Percentiles rank a stretch among this genome's conserved stretches.
These are phyloP conservation scores for Aspergillus nidulans DNA, from an alignment of 495 filamentous ascomycete genomes.

Conservation along the genomic window DNA sequence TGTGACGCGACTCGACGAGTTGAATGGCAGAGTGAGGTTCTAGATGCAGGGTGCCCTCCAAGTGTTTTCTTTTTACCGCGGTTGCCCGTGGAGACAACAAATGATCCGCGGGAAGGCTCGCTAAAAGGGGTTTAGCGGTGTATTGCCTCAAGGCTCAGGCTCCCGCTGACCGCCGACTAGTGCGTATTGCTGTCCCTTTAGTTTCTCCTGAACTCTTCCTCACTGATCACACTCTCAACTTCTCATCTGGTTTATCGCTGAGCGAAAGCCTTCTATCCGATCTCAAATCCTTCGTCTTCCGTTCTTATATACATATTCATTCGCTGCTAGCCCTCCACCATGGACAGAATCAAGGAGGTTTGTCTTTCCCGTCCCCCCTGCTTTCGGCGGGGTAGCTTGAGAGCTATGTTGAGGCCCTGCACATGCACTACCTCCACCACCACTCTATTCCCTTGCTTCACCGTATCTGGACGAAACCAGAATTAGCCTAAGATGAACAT, in stretches of 20 bases:
- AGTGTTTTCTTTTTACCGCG: constrained; percentile 24
- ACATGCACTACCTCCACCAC: constrained; percentile 19
- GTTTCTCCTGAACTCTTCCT: constrained; percentile 17
- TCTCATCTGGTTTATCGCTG: constrained; percentile 38
- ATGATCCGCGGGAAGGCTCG: constrained; percentile 12
- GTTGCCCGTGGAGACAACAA: constrained; percentile 49
- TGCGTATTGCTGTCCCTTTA: constrained; percentile 26
- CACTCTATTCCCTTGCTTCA: constrained; percentile 10
- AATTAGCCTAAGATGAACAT: not conserved
- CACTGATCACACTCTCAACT: constrained; percentile 13
- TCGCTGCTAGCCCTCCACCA: constrained; percentile 27
- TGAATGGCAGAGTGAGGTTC: constrained; percentile 15
- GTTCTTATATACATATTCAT: constrained; percentile 32
- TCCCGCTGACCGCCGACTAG: constrained; percentile 30
- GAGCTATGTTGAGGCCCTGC: constrained; percentile 26
- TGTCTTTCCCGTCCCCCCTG: constrained; percentile 38
- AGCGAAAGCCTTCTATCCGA: constrained; percentile 34
- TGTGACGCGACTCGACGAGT: not conserved
- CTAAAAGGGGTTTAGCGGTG: constrained; percentile 1
- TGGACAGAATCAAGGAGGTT: constrained; percentile 76
- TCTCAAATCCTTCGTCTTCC: constrained; percentile 7
- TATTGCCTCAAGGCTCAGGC: constrained; percentile 5
- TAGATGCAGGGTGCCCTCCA: constrained; percentile 18
- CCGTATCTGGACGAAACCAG: not conserved
- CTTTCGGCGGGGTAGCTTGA: constrained; percentile 44